phyloP scores from a whole-genome alignment of 495 filamentous ascomycete species.

The Penicillium riverlandense region DNA sequence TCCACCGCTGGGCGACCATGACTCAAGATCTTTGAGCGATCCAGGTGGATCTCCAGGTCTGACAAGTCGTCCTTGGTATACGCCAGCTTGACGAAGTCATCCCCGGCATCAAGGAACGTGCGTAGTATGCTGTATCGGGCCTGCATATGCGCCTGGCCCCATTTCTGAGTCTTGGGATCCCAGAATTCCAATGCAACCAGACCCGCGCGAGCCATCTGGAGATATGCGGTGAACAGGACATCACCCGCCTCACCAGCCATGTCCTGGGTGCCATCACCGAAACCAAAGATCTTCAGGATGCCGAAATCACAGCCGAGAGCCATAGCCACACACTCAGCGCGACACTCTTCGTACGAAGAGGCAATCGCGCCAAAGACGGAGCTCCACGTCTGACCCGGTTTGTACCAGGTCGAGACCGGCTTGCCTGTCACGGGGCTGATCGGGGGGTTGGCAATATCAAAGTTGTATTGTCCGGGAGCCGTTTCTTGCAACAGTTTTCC shows the following conservation, averaged over 20 bases:
- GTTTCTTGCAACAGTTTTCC: conserved; percentile 94
- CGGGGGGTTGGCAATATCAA: conserved; percentile 71
- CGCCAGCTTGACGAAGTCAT: conserved; percentile 73
- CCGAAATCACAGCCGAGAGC: conserved; percentile 81
- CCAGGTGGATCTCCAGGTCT: conserved; percentile 72
- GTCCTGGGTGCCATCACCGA: conserved; percentile 65
- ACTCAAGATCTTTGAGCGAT: conserved; percentile 74
- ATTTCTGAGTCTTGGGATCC: conserved; percentile 80
- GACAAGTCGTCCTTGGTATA: conserved; percentile 68
- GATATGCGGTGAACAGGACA: conserved; percentile 77
- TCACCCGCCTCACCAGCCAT: conserved; percentile 73
- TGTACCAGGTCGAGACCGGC: conserved; percentile 80
- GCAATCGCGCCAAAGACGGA: conserved; percentile 83
- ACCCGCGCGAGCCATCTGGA: conserved; percentile 88
- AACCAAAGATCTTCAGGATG: conserved; percentile 86
- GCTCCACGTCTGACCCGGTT: conserved; percentile 90
- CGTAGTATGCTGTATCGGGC: conserved; percentile 86
- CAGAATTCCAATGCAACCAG: conserved; percentile 79
- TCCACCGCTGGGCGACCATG: conserved; percentile 70
- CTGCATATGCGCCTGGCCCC: conserved; percentile 94
- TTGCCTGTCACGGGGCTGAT: conserved; percentile 70
- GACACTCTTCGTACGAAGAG: conserved; percentile 79
- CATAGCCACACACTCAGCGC: conserved; percentile 90
- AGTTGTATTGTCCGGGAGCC: conserved; percentile 74
- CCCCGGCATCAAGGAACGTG: conserved; percentile 78